Evolutionary conservation across 352 stramenopile species (phyloP), one percentile per base, ranked within the genome.

Genomic region (Phytophthora ohioensis): DNA sequence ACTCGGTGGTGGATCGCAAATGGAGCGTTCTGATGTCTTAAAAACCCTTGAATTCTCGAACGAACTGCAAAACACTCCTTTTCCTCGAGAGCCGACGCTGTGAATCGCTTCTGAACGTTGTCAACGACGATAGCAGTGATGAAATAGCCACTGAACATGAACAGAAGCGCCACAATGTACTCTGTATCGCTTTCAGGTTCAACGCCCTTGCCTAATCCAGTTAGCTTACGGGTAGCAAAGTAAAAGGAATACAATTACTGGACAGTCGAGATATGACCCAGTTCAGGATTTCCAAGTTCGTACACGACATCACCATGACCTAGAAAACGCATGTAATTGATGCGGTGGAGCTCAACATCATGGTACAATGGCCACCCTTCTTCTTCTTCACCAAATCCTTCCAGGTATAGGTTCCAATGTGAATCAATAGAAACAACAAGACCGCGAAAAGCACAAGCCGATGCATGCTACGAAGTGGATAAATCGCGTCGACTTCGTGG

Each of bases 31-130:
- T 91, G 83, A 2, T 71, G 81, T 4, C 71, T 57, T 15, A 91
- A 64, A 17, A 90, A 91, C 0, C 69, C 66, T 46, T 88, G 77
- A 32, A 91, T 91, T n/a, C 79, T 66, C 3, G 81, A 80, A 0
- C 83, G 72, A 5, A 67, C 76, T 0, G 76, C 68, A 10, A 91
- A 74, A 41, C 90, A 91, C 41, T 87, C 79, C 31, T 87, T 88
- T 27, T 91, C 75, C 46, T 91, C 83, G 13, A 80, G 45, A 0
- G 81, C 75, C 2, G 83, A 84, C 0, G 79, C 69, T 0, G 81
- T 91, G 41, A 91, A 82, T 0, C 78, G 69, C 27, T 84, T 87
- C 41, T 91, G 83, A 3, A 88, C 79, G 27, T 85, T 75, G 43
- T 88, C 75, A 2, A 90, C 79, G 6, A 90, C 74, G 32, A 82